Base-by-base conservation (phyloP, 2,329 filamentous ascomycete species). In the Emydomyces testavorans region DNA sequence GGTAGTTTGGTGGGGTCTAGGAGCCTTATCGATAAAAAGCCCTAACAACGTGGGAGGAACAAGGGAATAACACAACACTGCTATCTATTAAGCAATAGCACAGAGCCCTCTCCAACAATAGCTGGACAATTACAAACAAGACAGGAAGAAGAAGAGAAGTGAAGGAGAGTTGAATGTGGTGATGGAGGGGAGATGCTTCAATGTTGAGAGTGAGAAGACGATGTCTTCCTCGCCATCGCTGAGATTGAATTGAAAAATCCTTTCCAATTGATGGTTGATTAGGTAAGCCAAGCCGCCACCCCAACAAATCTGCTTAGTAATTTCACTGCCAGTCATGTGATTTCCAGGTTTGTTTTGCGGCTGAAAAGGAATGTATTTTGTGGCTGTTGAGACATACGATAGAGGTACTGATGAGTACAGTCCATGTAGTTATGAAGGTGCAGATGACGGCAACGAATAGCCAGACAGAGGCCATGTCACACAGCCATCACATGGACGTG, bases 1-100 rank as follows among this genome's bases (percentile, higher is more conserved):
- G 51, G 48, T 49, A 57, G 54, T n/a, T n/a, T n/a, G n/a, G 52
- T 43, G 51, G 50, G 52, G 56, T 58, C 59, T 57, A 59, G 45
- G 37, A 36, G 50, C 61, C 64, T 67, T 68, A 67, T 68, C 65
- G 65, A 68, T 67, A 65, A 51, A 49, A 52, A 52, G 51, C 48
- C 53, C 53, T 54, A 54, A 55, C 20, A 42, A 48, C 46, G 53
- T 53, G 53, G 53, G 53, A 38, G 32, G 34, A 38, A 38, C 21
- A 29, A 40, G 32, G 44, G 18, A 23, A 43, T 23, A 43, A 42
- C 8, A 42, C 39, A 39, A 6, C 32, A 47, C 24, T 47, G 45
- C 26, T n/a, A 31, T 48, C 46, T 48, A 48, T 48, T 29, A 20
- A 31, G 11, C 24, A 21, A 34, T 23, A 34, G 16, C 15, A 35